These are phyloP conservation scores for Backusella macrospora DNA, from an alignment of 192 early-diverging fungal genomes.

Conservation along the genomic window DNA sequence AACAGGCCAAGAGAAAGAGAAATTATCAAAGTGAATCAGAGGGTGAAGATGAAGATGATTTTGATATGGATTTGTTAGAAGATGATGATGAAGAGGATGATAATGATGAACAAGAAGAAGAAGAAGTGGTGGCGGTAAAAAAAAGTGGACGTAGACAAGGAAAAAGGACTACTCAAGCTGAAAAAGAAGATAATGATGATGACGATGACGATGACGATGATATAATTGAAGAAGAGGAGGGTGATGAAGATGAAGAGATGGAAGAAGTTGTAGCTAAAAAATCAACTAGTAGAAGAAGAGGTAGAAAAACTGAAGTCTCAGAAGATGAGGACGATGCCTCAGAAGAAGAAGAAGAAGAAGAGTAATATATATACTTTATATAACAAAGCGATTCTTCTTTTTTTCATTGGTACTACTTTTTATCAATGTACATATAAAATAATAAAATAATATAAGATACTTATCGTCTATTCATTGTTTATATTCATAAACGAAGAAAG, in stretches of 20 bases:
- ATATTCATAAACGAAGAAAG: too few species aligned
- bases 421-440: slow-evolving; percentile 8
- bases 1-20: neutral
- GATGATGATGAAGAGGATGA: neutral
- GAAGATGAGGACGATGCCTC: neutral
- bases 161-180: slow-evolving; percentile 43
- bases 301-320: neutral
- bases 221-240: neutral
- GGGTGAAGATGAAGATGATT: neutral
- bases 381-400: neutral
- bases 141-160: neutral
- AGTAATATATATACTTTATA: neutral
- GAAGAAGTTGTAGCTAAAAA: slow-evolving; percentile 34
- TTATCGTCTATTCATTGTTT: too few species aligned
- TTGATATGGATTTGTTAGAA: neutral
- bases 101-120: neutral
- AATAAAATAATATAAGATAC: too few species aligned
- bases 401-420: too few species aligned
- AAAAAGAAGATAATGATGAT: slow-evolving; percentile 17
- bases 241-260: slow-evolving; percentile 38
- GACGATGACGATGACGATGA: neutral
- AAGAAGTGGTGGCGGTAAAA: neutral
- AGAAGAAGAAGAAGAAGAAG: neutral
- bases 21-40: neutral
- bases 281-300: slow-evolving; percentile 17